These are phyloP conservation scores for Liriodendron chinense DNA, from an alignment of 164 flowering plant species.

Conservation along the genomic window DNA sequence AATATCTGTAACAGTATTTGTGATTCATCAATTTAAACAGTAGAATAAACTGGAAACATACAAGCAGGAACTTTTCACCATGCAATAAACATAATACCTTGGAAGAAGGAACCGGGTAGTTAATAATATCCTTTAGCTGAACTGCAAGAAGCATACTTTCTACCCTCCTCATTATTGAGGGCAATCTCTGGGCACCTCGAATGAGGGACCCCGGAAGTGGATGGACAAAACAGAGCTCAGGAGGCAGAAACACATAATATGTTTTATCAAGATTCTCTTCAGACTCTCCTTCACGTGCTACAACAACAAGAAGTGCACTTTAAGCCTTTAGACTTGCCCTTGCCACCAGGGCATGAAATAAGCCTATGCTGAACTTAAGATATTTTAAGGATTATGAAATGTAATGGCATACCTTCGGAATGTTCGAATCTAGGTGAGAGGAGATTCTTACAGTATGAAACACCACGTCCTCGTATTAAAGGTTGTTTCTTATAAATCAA, in stretches of 20 bases:
- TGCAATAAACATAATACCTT: conserved; percentile 45
- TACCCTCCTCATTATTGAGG: conserved; percentile 94
- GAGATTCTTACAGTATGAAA: conserved; percentile 97
- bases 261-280: conserved; percentile 83
- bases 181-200: conserved; percentile 94
- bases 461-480: conserved; percentile 90
- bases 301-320: conserved; percentile 15
- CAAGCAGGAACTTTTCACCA: not conserved
- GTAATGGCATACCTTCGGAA: conserved; percentile 53
- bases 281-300: conserved; percentile 60
- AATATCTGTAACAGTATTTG: conserved; percentile 50
- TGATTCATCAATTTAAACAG: conserved; percentile 8
- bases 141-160: conserved; percentile 98
- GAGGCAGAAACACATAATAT: conserved; percentile 93
- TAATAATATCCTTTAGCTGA: conserved; percentile 72
- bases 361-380: conserved; percentile 4
- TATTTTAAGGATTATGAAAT: not conserved
- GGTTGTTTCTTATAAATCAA: conserved; percentile 77
- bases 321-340: not conserved
- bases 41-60: not conserved
- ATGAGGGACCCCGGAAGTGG: conserved; percentile 93
- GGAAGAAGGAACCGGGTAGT: conserved; percentile 68
- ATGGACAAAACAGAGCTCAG: conserved; percentile 92
- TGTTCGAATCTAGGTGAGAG: conserved; percentile 96
- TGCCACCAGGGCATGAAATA: conserved; percentile 1